phyloP scores from a whole-genome alignment of 768 basidiomycete genomes.

The Peribolospora kevripleyi region DNA sequence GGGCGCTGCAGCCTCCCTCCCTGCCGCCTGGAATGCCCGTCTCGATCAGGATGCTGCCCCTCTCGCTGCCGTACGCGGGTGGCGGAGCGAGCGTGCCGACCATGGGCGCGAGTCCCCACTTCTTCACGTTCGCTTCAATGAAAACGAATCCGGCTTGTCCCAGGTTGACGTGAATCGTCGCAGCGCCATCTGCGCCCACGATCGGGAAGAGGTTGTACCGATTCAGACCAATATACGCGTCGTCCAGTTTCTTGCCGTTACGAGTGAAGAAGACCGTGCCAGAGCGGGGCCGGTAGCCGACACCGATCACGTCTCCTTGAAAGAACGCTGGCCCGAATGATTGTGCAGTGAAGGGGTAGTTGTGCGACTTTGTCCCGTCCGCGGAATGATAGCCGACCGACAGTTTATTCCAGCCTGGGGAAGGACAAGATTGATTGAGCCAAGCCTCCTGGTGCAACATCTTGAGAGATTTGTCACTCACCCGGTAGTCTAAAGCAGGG shows the following conservation, averaged over 20 bases:
- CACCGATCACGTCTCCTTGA: conserved; percentile 85
- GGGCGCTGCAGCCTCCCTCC: not conserved
- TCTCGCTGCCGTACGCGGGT: conserved; percentile 89
- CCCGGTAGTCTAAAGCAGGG: conserved; percentile 58
- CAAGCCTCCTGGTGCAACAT: not conserved
- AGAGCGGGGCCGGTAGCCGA: conserved; percentile 84
- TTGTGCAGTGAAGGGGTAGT: conserved; percentile 72
- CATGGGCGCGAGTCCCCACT: conserved; percentile 95
- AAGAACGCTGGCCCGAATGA: conserved; percentile 63
- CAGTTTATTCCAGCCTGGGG: conserved; percentile 53
- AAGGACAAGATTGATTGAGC: not conserved
- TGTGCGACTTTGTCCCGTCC: conserved; percentile 88
- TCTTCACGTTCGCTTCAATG: conserved; percentile 98
- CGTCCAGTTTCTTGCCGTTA: conserved; percentile 89
- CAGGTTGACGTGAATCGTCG: conserved; percentile 87
- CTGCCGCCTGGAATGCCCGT: conserved; percentile 30
- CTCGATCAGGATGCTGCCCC: conserved; percentile 83
- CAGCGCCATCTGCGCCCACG: conserved; percentile 84
- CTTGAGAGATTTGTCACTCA: conserved; percentile 1
- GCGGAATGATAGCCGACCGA: conserved; percentile 79
- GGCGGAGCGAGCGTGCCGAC: conserved; percentile 92
- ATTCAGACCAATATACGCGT: conserved; percentile 74
- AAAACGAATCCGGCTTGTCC: conserved; percentile 97
- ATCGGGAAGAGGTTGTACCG: conserved; percentile 90
- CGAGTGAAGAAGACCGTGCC: conserved; percentile 98